These are phyloP conservation scores for Drosera capensis DNA, from an alignment of 148 eudicot species.

Conservation along the genomic window DNA sequence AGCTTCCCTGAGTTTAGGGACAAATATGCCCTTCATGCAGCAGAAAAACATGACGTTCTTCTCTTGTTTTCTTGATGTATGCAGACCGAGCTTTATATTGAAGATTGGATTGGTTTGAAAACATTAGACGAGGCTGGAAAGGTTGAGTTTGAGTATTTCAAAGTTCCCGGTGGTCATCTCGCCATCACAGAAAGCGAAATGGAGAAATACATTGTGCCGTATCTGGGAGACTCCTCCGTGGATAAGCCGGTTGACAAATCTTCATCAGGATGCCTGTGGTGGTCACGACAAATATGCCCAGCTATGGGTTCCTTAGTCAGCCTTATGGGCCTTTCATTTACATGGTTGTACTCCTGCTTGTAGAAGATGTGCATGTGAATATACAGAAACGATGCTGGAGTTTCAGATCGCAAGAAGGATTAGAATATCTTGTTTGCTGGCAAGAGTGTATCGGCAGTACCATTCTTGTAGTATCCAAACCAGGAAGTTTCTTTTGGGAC, in stretches of 20 bases:
- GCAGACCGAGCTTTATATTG: conserved; percentile 42
- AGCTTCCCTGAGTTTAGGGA: not conserved
- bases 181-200: conserved; percentile 18
- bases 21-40: not conserved
- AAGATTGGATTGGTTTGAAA: conserved; percentile 56
- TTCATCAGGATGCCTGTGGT: too few species aligned
- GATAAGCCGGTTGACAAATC: too few species aligned
- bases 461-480: conserved; percentile 46
- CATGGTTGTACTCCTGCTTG: too few species aligned
- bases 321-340: too few species aligned
- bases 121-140: conserved; percentile 44
- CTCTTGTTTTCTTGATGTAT: not conserved
- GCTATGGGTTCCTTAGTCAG: too few species aligned
- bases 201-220: not conserved
- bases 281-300: too few species aligned
- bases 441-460: conserved; percentile 20
- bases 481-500: conserved; percentile 48
- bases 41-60: not conserved
- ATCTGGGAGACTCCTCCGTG: not conserved
- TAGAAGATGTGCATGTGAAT: not conserved
- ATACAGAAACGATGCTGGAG: not conserved
- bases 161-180: conserved; percentile 23
- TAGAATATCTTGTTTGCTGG: conserved; percentile 35
- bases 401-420: not conserved
- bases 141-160: conserved; percentile 32